A percentile compares a stretch with the other conserved stretches of the same genome.
Conservation (phyloP, 2,329 filamentous ascomycete genomes). For the Pseudogymnoascus sp. region DNA sequence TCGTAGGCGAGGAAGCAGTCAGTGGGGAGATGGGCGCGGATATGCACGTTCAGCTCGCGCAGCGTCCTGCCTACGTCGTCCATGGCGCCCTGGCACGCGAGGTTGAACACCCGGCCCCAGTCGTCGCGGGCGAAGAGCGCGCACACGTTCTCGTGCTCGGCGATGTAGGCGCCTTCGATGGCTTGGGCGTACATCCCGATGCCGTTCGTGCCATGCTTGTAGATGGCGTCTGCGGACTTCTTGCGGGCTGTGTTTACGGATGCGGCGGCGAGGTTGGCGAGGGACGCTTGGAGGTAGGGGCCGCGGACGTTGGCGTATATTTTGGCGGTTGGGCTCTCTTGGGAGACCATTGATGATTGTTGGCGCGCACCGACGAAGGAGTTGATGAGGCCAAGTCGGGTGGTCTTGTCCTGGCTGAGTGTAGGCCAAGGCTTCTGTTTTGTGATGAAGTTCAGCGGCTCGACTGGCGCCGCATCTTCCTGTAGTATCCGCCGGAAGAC, state of each 20-base stretch:
- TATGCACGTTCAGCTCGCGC: slow-evolving; percentile 80
- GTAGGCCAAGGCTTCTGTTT: slow-evolving; percentile 81
- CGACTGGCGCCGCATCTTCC: slow-evolving; percentile 72
- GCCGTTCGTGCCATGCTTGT: slow-evolving; percentile 80
- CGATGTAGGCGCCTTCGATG: slow-evolving; percentile 76
- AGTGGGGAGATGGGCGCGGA: slow-evolving; percentile 75
- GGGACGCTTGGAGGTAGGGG: slow-evolving; percentile 71
- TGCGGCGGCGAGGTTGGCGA: slow-evolving; percentile 81
- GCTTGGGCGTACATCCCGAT: slow-evolving; percentile 83
- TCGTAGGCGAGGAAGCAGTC: slow-evolving; percentile 96
- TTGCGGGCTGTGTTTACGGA: slow-evolving; percentile 77
- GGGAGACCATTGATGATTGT: slow-evolving; percentile 35
- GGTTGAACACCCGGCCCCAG: slow-evolving; percentile 70
- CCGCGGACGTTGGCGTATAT: slow-evolving; percentile 82
- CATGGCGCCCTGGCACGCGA: slow-evolving; percentile 70
- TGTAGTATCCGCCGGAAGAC: slow-evolving; percentile 72
- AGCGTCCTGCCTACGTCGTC: slow-evolving; percentile 78
- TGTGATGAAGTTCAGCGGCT: slow-evolving; percentile 86
- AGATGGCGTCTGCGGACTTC: slow-evolving; percentile 70
- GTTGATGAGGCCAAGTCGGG: slow-evolving; percentile 71
- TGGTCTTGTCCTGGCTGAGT: slow-evolving; percentile 66
- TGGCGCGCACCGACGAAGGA: slow-evolving; percentile 60
- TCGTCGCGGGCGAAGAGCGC: slow-evolving; percentile 80
- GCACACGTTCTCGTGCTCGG: slow-evolving; percentile 87
- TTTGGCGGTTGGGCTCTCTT: slow-evolving; percentile 63